Base-by-base conservation (phyloP, 192 early-diverging fungal genomes). In the Blastocladiella britannica region DNA sequence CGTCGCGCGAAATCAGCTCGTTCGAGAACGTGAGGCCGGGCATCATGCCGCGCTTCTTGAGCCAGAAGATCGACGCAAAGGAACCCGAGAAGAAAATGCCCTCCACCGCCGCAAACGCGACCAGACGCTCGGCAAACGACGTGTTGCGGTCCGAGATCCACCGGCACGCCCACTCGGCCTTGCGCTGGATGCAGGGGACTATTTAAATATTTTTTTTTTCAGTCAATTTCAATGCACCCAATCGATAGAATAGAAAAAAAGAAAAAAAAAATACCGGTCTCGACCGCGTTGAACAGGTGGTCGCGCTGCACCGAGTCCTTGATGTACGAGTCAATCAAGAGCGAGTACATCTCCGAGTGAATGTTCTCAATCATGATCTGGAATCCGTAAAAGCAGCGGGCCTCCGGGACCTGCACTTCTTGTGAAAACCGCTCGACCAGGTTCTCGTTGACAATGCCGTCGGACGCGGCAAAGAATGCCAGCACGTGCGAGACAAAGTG, bases 361-460 rank as follows among this genome's bases (percentile, higher is more conserved):
- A 94, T 88, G 75, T 92, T 92, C 70, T 95, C 91, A 57, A 95
- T 95, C 88, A 89, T 91, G 71, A 94, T 90, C 73, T 95, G 91
- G 77, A 95, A 95, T 18, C 87, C 89, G 65, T 92, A 92, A 60
- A 95, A 95, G 68, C 85, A 89, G 54, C 84, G 76, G 24, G 89
- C 91, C 69, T 92, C 91, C 27, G 89, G 84, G 61, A 95, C 88
- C 72, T 92, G 86, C 29, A 94, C 85, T 65, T 94, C 89, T 53
- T 80, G 82, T 57, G 78, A 85, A 65, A 94, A 94, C 55, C 88
- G 80, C 65, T 86, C 77, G 26, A 92, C 80, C 29, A 95, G 70
- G 65, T 92, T 95, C 72, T 95, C 91, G 70, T 92, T 92, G 53
- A 95, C 91, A 60, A 95, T 91, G 55, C 89, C 89, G 72, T 95